Percentiles rank a stretch among this genome's conserved stretches.
Evolutionary conservation across 805 yeast genomes (phyloP).

Genomic region (Spathaspora gorwiae): DNA sequence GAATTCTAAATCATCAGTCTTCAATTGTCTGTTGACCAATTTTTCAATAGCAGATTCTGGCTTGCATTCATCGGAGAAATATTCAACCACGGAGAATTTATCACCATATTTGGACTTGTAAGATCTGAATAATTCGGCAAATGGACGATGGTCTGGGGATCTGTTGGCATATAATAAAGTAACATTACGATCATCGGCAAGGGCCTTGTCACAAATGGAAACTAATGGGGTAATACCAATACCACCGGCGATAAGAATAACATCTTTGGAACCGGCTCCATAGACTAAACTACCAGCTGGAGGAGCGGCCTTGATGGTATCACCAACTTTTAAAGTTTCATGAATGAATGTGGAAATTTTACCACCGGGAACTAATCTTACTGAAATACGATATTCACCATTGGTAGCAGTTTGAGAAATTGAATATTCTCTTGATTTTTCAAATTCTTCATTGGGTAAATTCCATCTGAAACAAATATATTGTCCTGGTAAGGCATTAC

Average conservation of each 20-base stretch:
- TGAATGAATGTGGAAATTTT: constrained; percentile 49
- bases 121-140: constrained; percentile 15
- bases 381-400: constrained; percentile 54
- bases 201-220: constrained; percentile 44
- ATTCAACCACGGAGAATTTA: constrained; percentile 18
- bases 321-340: constrained; percentile 44
- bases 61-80: constrained; percentile 11
- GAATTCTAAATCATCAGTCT: constrained; percentile 16
- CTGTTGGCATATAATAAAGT: constrained; percentile 31
- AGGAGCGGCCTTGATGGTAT: constrained; percentile 45
- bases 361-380: constrained; percentile 46
- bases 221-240: constrained; percentile 66
- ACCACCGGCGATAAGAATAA: constrained; percentile 53
- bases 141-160: constrained; percentile 17
- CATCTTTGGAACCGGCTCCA: constrained; percentile 25
- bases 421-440: constrained; percentile 57
- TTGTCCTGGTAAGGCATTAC: constrained; percentile 41
- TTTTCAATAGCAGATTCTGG: constrained; percentile 7
- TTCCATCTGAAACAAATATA: constrained; percentile 35
- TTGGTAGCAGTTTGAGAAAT: constrained; percentile 34
- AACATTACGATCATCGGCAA: constrained; percentile 26
- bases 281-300: constrained; percentile 55
- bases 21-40: constrained; percentile 10
- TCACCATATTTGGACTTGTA: constrained; percentile 12
- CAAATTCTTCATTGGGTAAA: constrained; percentile 32